Evolutionary conservation across 140 eudicot species (phyloP).

Genomic region (Cichorium intybus): DNA sequence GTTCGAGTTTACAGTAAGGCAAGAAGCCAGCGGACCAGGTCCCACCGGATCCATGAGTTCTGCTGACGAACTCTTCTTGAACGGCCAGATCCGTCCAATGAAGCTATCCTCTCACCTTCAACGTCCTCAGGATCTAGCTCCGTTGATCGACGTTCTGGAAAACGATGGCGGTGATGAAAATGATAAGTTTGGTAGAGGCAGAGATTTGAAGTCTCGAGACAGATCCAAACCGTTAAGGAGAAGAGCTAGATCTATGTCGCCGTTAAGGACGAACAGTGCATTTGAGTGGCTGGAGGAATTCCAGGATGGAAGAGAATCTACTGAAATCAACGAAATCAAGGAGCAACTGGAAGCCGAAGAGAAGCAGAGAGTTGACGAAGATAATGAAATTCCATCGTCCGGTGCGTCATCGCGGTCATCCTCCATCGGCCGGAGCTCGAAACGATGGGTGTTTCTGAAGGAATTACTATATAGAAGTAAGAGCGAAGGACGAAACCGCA

Average conservation of each 20-base stretch:
- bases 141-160: slow-evolving; percentile 34
- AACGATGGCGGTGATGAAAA: slow-evolving; percentile 12
- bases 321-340: slow-evolving; percentile 15
- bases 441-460: slow-evolving; percentile 80
- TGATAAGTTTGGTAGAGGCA: slow-evolving; percentile 28
- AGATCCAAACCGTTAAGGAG: slow-evolving; percentile 47
- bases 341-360: slow-evolving; percentile 5
- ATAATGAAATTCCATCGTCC: slow-evolving; percentile 54
- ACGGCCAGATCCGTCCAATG: slow-evolving; percentile 93
- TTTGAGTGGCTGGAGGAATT: slow-evolving; percentile 33
- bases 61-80: slow-evolving; percentile 82
- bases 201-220: slow-evolving; percentile 45
- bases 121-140: slow-evolving; percentile 49
- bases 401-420: slow-evolving; percentile 79
- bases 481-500: slow-evolving; percentile 70
- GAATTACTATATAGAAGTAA: slow-evolving; percentile 79
- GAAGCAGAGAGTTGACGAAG: slow-evolving; percentile 10
- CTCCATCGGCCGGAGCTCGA: slow-evolving; percentile 76
- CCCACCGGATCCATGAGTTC: slow-evolving; percentile 58
- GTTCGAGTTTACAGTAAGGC: slow-evolving; percentile 60
- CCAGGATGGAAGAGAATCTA: slow-evolving; percentile 15
- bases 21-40: slow-evolving; percentile 22
- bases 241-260: slow-evolving; percentile 86
- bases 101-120: slow-evolving; percentile 70
- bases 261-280: slow-evolving; percentile 33